Percentiles rank a stretch among this genome's conserved stretches.
phyloP scores from a whole-genome alignment of 345 rosid species.

The Durio zibethinus region DNA sequence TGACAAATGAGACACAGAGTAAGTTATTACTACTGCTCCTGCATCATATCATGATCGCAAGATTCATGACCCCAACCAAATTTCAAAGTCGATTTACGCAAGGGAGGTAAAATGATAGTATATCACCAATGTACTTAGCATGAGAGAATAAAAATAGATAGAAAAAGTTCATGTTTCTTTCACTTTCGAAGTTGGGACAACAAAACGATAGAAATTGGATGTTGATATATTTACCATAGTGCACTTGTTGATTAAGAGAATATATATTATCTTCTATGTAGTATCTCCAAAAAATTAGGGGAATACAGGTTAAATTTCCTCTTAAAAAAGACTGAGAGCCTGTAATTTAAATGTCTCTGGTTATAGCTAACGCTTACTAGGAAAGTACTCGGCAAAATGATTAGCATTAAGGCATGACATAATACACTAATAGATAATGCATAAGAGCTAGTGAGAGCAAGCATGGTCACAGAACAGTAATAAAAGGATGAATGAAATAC shows the following conservation, averaged over 20 bases:
- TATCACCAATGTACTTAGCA: background rate
- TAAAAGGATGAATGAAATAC: conserved; percentile 29
- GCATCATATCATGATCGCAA: background rate
- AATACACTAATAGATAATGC: background rate
- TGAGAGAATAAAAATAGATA: background rate
- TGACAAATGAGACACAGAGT: background rate
- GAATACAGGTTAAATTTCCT: background rate
- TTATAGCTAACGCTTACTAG: background rate
- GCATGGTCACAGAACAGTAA: background rate
- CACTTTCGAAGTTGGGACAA: background rate
- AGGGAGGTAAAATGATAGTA: background rate
- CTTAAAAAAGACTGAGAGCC: background rate
- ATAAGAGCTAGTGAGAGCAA: background rate
- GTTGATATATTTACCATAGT: background rate
- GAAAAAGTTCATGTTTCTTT: background rate
- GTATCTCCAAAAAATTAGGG: background rate
- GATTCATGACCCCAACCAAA: background rate
- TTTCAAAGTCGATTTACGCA: background rate
- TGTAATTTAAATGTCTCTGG: background rate
- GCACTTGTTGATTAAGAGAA: background rate
- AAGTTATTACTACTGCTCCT: background rate
- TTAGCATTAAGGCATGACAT: background rate
- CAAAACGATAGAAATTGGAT: background rate
- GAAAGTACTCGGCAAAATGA: background rate
- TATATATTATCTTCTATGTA: background rate